These are phyloP conservation scores for Tuber melanosporum DNA, from an alignment of 495 filamentous ascomycete species.

Conservation along the genomic window DNA sequence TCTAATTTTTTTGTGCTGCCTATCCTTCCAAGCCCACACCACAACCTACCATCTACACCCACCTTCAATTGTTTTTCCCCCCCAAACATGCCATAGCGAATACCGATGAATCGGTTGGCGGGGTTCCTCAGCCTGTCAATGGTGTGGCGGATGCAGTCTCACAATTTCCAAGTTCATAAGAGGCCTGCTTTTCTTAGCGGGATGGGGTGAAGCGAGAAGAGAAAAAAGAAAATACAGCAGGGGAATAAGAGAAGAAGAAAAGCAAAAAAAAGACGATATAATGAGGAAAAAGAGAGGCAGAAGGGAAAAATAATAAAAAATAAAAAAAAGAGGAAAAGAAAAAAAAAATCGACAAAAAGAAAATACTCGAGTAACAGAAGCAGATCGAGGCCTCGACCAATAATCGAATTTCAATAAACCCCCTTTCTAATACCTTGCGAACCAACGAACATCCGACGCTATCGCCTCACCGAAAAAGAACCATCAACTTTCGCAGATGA, in stretches of 20 bases:
- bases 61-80: conserved; percentile 30
- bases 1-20: not conserved
- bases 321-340: not conserved
- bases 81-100: conserved; percentile 32
- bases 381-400: conserved; percentile 37
- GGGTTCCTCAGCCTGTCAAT: conserved; percentile 39
- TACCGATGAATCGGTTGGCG: conserved; percentile 43
- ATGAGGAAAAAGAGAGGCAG: not conserved
- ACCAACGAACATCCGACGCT: conserved; percentile 34
- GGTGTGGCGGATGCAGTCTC: conserved; percentile 40
- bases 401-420: conserved; percentile 37
- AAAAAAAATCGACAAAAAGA: conserved; percentile 3
- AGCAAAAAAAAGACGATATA: not conserved
- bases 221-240: not conserved
- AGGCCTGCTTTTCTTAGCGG: conserved; percentile 32
- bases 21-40: not conserved
- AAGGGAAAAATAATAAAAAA: not conserved
- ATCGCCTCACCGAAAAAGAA: conserved; percentile 34
- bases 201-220: conserved; percentile 29
- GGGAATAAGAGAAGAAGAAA: not conserved
- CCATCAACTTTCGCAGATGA: conserved; percentile 28
- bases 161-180: conserved; percentile 33
- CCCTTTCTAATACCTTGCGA: conserved; percentile 28
- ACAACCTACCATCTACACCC: conserved; percentile 27
- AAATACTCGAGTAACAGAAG: conserved; percentile 5